Evolutionary conservation across 768 basidiomycete genomes (phyloP), one percentile per base, ranked within the genome.

Genomic region (Psilocybe sp.): DNA sequence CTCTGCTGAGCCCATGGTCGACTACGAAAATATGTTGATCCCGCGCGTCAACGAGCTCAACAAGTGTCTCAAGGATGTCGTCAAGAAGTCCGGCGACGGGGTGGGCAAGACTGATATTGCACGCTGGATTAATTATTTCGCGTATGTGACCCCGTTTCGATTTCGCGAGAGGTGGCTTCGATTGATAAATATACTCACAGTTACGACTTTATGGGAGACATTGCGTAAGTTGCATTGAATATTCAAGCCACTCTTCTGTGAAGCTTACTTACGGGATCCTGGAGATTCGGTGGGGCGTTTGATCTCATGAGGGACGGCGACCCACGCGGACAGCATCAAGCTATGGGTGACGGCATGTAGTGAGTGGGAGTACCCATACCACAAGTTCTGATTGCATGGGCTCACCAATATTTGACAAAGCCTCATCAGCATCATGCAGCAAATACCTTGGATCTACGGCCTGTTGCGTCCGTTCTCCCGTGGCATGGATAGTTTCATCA

Each of bases 181-280:
- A 14, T 47, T n/a, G 3, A 18, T n/a, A 8, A 48, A 48, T 34
- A 19, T 1, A 32, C n/a, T 28, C 23, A 6, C 20, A 72, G 71
- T 16, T 67, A 63, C 49, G 71, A 75, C 55, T 60, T 73, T 19
- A 70, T 72, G 61, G 66, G 69, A 8, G 73, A 75, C 48, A 61
- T 71, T 36, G 70, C 68, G 70, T 73, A 54, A 44, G 66, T 50
- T 16, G 47, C 19, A 12, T 37, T 51, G 4, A 20, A 46, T 23
- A 12, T 12, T 28, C 23, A 11, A 15, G n/a, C 14, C 13, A 38
- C 42, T 13, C 23, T 23, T 20, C 19, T 35, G n/a, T 31, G 13
- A 12, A 8, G 5, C 46, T 43, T 19, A 8, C 46, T 43, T 19
- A 40, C 36, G 38, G 37, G 20, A 32, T 49, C 15, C 10, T 20